phyloP scores from a whole-genome alignment of 1,284 basidiomycete species.

The Ganoderma leucocontextum region DNA sequence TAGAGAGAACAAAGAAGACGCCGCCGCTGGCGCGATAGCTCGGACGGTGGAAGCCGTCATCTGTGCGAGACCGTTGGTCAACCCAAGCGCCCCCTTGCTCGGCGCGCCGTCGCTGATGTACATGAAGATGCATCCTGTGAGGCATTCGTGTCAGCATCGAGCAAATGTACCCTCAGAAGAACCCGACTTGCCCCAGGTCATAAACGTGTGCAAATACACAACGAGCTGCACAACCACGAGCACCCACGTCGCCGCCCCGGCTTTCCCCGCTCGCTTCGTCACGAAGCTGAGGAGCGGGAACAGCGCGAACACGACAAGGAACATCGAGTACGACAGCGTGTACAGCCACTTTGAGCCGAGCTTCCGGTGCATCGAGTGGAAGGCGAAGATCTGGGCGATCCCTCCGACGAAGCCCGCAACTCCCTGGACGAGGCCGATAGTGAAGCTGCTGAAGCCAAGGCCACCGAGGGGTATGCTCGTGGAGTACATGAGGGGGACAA shows the following conservation, averaged over 20 bases:
- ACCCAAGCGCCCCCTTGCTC: constrained; percentile 68
- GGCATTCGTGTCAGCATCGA: constrained; percentile 21
- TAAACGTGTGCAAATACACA: constrained; percentile 24
- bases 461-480: constrained; percentile 69
- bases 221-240: constrained; percentile 28
- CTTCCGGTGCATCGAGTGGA: constrained; percentile 57
- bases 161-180: constrained; percentile 11
- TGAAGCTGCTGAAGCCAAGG: constrained; percentile 61
- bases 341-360: constrained; percentile 64
- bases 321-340: constrained; percentile 51
- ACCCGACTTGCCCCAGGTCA: constrained; percentile 28
- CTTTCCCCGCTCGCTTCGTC: constrained; percentile 27
- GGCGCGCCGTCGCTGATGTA: constrained; percentile 68
- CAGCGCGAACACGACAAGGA: constrained; percentile 49
- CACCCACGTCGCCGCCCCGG: constrained; percentile 24
- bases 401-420: constrained; percentile 63
- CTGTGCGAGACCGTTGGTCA: constrained; percentile 68
- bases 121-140: constrained; percentile 42
- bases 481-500: constrained; percentile 70
- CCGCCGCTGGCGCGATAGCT: constrained; percentile 72
- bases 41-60: constrained; percentile 53
- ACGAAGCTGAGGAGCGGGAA: constrained; percentile 63
- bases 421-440: constrained; percentile 67
- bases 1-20: constrained; percentile 71
- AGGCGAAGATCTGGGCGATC: constrained; percentile 63